Percentiles rank a stretch among this genome's conserved stretches.
Evolutionary conservation across 768 basidiomycete genomes (phyloP).

Genomic region (Dentipellis sp.): DNA sequence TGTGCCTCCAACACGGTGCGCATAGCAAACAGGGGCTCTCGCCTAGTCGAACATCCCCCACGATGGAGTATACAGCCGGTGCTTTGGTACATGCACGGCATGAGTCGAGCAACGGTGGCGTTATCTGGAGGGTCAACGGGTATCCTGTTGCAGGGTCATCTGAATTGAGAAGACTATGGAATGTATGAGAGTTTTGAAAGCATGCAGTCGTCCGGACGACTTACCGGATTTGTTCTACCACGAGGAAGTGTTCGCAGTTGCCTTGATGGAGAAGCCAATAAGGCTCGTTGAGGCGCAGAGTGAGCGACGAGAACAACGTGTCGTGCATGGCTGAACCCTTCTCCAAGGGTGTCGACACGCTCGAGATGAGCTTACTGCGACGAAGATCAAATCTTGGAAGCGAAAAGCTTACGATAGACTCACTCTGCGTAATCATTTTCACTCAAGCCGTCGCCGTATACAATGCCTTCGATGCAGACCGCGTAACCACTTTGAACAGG

Average conservation of each 20-base stretch:
- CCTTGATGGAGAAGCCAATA: constrained; percentile 80
- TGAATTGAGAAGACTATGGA: constrained; percentile 44
- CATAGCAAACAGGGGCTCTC: constrained; percentile 76
- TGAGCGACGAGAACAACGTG: constrained; percentile 43
- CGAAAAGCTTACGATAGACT: constrained; percentile 19
- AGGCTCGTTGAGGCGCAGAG: constrained; percentile 59
- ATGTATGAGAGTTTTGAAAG: background rate
- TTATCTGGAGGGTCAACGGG: constrained; percentile 58
- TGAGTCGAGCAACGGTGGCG: constrained; percentile 48
- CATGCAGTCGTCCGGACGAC: constrained; percentile 2
- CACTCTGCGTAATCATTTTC: constrained; percentile 51
- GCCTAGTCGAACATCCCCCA: constrained; percentile 64
- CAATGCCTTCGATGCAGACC: constrained; percentile 51
- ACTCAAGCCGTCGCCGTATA: constrained; percentile 45
- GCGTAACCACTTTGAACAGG: constrained; percentile 30
- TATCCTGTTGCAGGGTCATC: constrained; percentile 51
- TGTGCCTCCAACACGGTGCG: constrained; percentile 59
- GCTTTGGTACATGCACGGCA: constrained; percentile 66
- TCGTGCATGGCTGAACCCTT: constrained; percentile 32
- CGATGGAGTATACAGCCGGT: constrained; percentile 58
- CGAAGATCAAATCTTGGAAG: constrained; percentile 3
- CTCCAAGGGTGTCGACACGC: constrained; percentile 25
- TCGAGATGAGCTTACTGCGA: constrained; percentile 36
- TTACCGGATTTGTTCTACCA: constrained; percentile 67
- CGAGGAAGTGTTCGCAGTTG: constrained; percentile 73